Percentiles rank a stretch among this genome's conserved stretches.
These are phyloP conservation scores for Acacia acuminata DNA, from an alignment of 306 rosid genomes.

Conservation along the genomic window DNA sequence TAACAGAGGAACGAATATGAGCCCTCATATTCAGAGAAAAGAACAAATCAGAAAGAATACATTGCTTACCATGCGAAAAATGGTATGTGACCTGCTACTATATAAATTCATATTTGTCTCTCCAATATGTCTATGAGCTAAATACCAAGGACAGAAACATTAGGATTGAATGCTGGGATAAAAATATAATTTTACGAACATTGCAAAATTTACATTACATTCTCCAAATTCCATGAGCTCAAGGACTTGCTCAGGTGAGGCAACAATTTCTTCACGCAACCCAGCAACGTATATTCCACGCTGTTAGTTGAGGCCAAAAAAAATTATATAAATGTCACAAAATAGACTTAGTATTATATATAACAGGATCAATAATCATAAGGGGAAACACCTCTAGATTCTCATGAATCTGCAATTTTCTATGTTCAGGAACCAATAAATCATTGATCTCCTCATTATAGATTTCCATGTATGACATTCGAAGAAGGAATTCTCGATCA, in stretches of 20 bases:
- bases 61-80: conserved; percentile 84
- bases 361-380: background rate
- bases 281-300: conserved; percentile 97
- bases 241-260: conserved; percentile 88
- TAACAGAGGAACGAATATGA: too few species aligned
- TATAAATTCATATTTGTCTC: conserved; percentile 95
- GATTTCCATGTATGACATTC: conserved; percentile 99
- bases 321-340: conserved; percentile 25
- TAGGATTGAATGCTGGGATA: background rate
- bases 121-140: conserved; percentile 98
- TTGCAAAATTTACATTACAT: conserved; percentile 45
- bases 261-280: conserved; percentile 91
- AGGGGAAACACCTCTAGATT: conserved; percentile 66
- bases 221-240: conserved; percentile 88
- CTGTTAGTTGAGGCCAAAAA: conserved; percentile 47
- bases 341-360: conserved; percentile 16
- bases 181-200: background rate
- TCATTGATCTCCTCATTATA: conserved; percentile 95
- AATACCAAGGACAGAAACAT: conserved; percentile 21
- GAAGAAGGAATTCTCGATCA: conserved; percentile 86
- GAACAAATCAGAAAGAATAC: too few species aligned
- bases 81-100: conserved; percentile 97
- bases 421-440: conserved; percentile 90
- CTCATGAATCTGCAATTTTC: conserved; percentile 96
- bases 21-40: too few species aligned